phyloP scores from a whole-genome alignment of 192 early-diverging fungal species.

The Gonapodya prolifera region DNA sequence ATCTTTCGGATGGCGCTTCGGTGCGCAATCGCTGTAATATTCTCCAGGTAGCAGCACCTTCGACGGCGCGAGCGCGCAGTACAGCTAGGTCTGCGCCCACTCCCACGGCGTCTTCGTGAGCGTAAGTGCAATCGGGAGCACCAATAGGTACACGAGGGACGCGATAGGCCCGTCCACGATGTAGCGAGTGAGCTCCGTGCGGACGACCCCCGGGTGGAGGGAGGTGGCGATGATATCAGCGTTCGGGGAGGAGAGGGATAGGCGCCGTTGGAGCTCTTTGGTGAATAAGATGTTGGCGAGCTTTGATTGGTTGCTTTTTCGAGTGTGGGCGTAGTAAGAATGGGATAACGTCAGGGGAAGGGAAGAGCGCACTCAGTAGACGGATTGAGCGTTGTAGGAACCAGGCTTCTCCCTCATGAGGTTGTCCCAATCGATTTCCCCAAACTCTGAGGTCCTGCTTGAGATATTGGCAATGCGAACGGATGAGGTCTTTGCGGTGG shows the following conservation, averaged over 20 bases:
- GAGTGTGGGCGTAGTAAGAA: too few species aligned
- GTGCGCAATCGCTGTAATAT: not conserved
- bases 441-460: too few species aligned
- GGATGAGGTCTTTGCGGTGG: not conserved
- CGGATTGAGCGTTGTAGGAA: not conserved
- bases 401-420: not conserved
- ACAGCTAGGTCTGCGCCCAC: not conserved
- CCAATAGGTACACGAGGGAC: not conserved
- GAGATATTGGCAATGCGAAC: not conserved
- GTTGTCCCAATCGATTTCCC: not conserved
- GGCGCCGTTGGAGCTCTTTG: not conserved
- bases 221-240: not conserved
- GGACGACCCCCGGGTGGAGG: not conserved
- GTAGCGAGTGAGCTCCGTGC: not conserved
- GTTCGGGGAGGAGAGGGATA: not conserved
- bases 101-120: not conserved
- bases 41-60: not conserved
- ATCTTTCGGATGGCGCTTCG: not conserved
- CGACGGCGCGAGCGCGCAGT: not conserved
- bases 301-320: conserved; percentile 1
- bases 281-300: conserved; percentile 1
- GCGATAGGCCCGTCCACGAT: not conserved
- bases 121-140: not conserved
- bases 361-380: not conserved
- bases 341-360: not conserved